Base-by-base conservation (phyloP, 129 eudicot genomes). In the Glebionis coronaria region DNA sequence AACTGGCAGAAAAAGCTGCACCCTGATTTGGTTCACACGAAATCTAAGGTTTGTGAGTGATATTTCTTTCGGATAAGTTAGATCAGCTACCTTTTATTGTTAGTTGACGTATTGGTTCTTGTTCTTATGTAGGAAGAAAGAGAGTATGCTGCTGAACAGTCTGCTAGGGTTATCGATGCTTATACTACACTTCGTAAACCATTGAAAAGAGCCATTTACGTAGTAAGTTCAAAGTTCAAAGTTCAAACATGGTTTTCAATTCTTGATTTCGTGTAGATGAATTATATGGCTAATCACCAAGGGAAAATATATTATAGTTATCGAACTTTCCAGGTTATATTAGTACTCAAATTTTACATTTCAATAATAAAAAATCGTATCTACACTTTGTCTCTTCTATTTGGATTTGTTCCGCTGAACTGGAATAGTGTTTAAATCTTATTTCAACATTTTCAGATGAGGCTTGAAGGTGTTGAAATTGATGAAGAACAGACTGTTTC, bases 101-200 rank as follows among this genome's bases (percentile, higher is more conserved):
- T n/a, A 42, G 67, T 56, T 57, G 13, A 42, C 46, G 15, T 23
- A 8, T 40, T 35, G 21, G 52, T 42, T 65, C 0, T 64, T 63
- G 63, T 68, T 58, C 57, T n/a, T 55, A 58, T 66, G 49, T 55
- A 88, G 98, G 82, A 80, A 67, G 98, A 91, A 79, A 82, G 86
- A 62, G 96, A 83, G 67, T 91, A 88, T 86, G 96, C 98, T 10
- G 98, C 98, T 52, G 96, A 88, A 65, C 98, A 91, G 71, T 91
- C 98, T 68, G 84, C 95, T 54, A 73, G 89, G 76, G 95, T 91
- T 29, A 91, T 86, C 7, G 93, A 88, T 73, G 96, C 96, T 16
- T 91, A 88, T 69, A 82, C 82, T 23, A 91, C 95, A n/a, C 95
- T 91, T 19, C 79, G 79, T 56, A 73, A 85, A 63, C 90, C 98